These are phyloP conservation scores for Neocucurbitaria cava DNA, from an alignment of 2,329 filamentous ascomycete species.

Conservation along the genomic window DNA sequence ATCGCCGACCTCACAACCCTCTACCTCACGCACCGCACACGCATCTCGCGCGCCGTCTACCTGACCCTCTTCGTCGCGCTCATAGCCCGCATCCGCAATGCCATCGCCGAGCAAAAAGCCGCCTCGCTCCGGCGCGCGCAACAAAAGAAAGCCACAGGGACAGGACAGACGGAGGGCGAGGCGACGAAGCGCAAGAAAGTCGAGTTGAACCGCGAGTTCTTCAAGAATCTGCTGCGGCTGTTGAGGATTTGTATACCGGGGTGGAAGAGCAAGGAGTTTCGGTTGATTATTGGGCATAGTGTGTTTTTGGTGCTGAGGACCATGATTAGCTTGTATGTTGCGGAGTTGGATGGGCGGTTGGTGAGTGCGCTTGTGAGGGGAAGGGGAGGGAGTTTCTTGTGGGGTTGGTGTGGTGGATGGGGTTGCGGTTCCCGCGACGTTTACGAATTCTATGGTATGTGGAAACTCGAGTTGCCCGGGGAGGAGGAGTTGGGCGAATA, in stretches of 20 bases:
- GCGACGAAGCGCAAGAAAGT: slow-evolving; percentile 73
- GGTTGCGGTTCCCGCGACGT: slow-evolving; percentile 95
- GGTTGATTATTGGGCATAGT: slow-evolving; percentile 87
- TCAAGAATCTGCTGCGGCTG: slow-evolving; percentile 77
- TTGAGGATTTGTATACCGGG: slow-evolving; percentile 88
- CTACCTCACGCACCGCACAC: slow-evolving; percentile 49
- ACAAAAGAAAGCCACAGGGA: slow-evolving; percentile 49
- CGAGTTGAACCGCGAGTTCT: slow-evolving; percentile 88
- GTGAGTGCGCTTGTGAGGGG: slow-evolving; percentile 93
- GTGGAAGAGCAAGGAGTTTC: slow-evolving; percentile 85
- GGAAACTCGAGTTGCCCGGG: too few species aligned
- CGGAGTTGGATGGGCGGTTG: slow-evolving; percentile 90
- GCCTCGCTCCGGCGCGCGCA: slow-evolving; percentile 69
- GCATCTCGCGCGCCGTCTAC: slow-evolving; percentile 52
- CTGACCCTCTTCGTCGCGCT: slow-evolving; percentile 51
- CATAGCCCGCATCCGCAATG: slow-evolving; percentile 83
- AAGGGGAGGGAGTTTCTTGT: slow-evolving; percentile 89
- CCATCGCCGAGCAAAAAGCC: slow-evolving; percentile 90
- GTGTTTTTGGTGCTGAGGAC: slow-evolving; percentile 91
- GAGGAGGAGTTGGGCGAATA: too few species aligned
- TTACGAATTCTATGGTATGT: slow-evolving; percentile 97
- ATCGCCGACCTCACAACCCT: slow-evolving; percentile 47
- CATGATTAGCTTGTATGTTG: slow-evolving; percentile 92
- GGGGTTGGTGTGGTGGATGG: slow-evolving; percentile 97
- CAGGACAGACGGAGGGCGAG: slow-evolving; percentile 43